A percentile compares a stretch with the other conserved stretches of the same genome.
These are phyloP conservation scores for Starmerella gropengiesseri DNA, from an alignment of 805 yeast species.

Conservation along the genomic window DNA sequence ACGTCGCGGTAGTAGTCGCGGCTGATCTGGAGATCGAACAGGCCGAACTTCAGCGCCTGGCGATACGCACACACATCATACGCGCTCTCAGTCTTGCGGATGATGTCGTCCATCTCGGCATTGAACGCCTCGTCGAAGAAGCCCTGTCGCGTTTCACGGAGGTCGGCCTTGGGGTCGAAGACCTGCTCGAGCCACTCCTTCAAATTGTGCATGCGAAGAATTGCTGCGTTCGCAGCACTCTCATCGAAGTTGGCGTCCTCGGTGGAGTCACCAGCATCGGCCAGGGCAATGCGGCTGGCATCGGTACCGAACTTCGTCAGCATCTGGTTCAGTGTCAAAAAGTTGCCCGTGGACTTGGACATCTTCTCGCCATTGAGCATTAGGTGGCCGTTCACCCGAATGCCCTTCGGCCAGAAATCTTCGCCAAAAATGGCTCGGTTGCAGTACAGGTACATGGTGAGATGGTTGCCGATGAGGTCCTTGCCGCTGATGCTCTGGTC, in stretches of 20 bases:
- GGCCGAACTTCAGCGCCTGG: constrained; percentile 78
- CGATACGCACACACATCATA: constrained; percentile 70
- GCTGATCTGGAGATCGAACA: constrained; percentile 88
- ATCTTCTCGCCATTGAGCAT: constrained; percentile 92
- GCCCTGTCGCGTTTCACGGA: constrained; percentile 39
- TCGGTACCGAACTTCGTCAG: constrained; percentile 91
- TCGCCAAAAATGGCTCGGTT: constrained; percentile 90
- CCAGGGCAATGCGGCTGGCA: constrained; percentile 92
- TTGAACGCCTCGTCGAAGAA: constrained; percentile 87
- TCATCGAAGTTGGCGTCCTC: constrained; percentile 99
- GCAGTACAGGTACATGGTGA: constrained; percentile 87
- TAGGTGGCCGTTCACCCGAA: constrained; percentile 92
- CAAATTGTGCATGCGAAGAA: constrained; percentile 78
- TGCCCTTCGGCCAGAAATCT: constrained; percentile 85
- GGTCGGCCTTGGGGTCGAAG: constrained; percentile 36
- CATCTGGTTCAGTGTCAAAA: constrained; percentile 77
- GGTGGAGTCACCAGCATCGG: constrained; percentile 95
- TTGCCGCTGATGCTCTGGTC: constrained; percentile 90
- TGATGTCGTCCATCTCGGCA: constrained; percentile 78
- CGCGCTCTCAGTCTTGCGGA: constrained; percentile 60
- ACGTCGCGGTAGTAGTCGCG: constrained; percentile 94
- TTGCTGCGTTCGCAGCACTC: constrained; percentile 92
- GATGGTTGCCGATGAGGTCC: constrained; percentile 93
- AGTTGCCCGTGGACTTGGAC: constrained; percentile 97
- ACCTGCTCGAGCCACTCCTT: constrained; percentile 93